phyloP scores from a whole-genome alignment of 768 basidiomycete genomes.

The Leccinum imitatum region DNA sequence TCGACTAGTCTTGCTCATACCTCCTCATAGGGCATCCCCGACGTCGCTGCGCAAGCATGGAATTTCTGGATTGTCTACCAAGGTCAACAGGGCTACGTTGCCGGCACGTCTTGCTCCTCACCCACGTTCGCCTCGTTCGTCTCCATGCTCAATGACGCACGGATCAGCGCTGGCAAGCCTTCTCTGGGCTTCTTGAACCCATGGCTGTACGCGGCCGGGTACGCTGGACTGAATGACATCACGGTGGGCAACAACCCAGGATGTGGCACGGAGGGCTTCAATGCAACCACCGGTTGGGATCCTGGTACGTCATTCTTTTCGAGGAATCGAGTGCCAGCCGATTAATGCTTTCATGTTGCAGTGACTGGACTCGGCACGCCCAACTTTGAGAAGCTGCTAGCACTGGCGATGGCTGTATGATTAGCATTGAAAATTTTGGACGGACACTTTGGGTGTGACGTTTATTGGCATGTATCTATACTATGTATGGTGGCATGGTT shows the following conservation, averaged over 20 bases:
- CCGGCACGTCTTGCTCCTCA: constrained; percentile 65
- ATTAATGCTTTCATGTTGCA: constrained; percentile 12
- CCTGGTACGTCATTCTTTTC: constrained; percentile 41
- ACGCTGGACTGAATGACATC: constrained; percentile 52
- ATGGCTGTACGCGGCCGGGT: constrained; percentile 45
- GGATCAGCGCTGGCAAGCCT: constrained; percentile 40
- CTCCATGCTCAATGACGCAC: constrained; percentile 64
- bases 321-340: neutral
- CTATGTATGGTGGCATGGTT: neutral
- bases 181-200: constrained; percentile 69
- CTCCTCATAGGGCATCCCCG: constrained; percentile 50
- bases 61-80: constrained; percentile 48
- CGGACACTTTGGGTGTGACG: neutral
- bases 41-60: constrained; percentile 61
- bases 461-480: neutral
- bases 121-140: constrained; percentile 66
- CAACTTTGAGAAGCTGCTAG: constrained; percentile 47
- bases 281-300: constrained; percentile 59
- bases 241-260: constrained; percentile 54
- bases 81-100: constrained; percentile 41
- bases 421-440: neutral
- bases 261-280: constrained; percentile 67
- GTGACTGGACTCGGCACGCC: constrained; percentile 60
- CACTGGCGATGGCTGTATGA: constrained; percentile 32
- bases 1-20: neutral